Conservation (phyloP, 1,139 yeast species). For the Taphrina wiesneri region DNA sequence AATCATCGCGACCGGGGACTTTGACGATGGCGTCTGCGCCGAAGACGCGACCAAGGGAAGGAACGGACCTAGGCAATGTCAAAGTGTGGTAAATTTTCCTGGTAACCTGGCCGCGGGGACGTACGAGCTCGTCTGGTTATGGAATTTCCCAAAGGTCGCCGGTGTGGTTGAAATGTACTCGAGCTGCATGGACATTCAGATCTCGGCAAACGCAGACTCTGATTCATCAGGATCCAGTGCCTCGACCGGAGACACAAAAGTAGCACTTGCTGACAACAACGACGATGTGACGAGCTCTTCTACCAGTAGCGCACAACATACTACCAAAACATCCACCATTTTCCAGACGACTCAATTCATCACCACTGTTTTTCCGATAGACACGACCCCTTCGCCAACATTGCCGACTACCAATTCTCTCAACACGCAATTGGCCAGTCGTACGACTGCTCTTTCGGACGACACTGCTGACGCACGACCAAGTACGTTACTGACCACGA, state of each 20-base stretch:
- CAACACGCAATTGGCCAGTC: not conserved
- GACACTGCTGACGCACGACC: too few relatives aligned
- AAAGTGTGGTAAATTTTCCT: slow-evolving; percentile 37
- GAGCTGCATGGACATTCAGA: slow-evolving; percentile 39
- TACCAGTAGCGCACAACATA: not conserved
- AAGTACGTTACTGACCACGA: not conserved
- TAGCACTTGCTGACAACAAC: not conserved
- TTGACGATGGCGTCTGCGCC: slow-evolving; percentile 40
- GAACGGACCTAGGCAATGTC: slow-evolving; percentile 37
- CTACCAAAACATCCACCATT: not conserved
- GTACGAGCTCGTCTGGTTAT: slow-evolving; percentile 40
- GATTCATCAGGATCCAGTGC: not conserved
- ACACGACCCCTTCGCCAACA: not conserved
- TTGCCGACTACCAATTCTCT: not conserved
- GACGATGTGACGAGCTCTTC: not conserved
- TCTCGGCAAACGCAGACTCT: not conserved
- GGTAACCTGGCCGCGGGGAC: slow-evolving; percentile 35
- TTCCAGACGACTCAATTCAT: not conserved
- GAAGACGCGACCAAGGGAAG: slow-evolving; percentile 37
- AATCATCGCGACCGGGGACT: slow-evolving; percentile 38
- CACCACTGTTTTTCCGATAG: not conserved
- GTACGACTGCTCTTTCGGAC: not conserved
- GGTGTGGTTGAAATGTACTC: slow-evolving; percentile 39
- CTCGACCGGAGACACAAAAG: not conserved
- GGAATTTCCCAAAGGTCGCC: slow-evolving; percentile 40